Conservation (phyloP, 768 basidiomycete species). For the Tulasnella sp. region DNA sequence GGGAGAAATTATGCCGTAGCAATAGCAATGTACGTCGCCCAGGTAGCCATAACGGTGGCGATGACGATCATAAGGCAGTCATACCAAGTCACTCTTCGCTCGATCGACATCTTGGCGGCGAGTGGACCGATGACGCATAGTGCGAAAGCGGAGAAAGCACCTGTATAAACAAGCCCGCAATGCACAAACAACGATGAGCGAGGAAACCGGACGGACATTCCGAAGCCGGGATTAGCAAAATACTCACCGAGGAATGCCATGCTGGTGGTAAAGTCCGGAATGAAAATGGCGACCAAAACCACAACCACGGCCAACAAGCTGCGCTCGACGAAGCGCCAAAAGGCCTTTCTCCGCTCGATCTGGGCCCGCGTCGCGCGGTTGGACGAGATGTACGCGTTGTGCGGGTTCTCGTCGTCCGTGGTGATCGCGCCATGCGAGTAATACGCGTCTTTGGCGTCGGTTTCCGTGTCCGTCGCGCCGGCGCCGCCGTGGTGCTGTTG, state of each 20-base stretch:
- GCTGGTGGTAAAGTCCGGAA: constrained; percentile 75
- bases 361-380: neutral
- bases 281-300: constrained; percentile 63
- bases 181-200: neutral
- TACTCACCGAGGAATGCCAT: constrained; percentile 78
- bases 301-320: constrained; percentile 54
- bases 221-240: too few relatives aligned
- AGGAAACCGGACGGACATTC: too few relatives aligned
- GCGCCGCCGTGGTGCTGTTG: constrained; percentile 29
- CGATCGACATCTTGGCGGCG: constrained; percentile 60
- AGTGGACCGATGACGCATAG: constrained; percentile 76
- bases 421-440: constrained; percentile 38
- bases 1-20: constrained; percentile 23
- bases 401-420: constrained; percentile 30
- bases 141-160: constrained; percentile 77
- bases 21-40: constrained; percentile 72
- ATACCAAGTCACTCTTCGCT: constrained; percentile 44
- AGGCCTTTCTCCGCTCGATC: constrained; percentile 26
- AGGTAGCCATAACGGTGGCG: constrained; percentile 62
- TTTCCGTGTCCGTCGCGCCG: constrained; percentile 22
- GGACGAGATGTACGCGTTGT: neutral
- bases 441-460: constrained; percentile 27
- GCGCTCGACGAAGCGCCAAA: constrained; percentile 47
- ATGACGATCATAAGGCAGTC: constrained; percentile 54
- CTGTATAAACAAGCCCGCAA: too few relatives aligned